These are phyloP conservation scores for Lichtheimia ramosa DNA, from an alignment of 371 early-diverging fungal species.

Conservation along the genomic window DNA sequence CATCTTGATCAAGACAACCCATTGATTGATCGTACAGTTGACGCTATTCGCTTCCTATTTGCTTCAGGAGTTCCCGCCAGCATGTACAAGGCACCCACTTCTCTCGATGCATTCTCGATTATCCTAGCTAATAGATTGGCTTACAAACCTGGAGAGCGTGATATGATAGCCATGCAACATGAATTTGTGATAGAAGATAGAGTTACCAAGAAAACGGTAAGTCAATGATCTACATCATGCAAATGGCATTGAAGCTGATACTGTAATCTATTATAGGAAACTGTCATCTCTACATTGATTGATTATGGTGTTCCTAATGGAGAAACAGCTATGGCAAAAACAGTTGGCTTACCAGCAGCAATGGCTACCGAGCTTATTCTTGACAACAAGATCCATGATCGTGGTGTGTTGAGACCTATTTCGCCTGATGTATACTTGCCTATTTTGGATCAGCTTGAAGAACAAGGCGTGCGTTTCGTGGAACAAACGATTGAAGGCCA, in stretches of 20 bases:
- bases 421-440: slow-evolving; percentile 76
- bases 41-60: slow-evolving; percentile 32
- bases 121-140: slow-evolving; percentile 69
- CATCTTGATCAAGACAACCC: no score
- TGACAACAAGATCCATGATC: slow-evolving; percentile 60
- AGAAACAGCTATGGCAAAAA: slow-evolving; percentile 90
- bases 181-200: slow-evolving; percentile 71
- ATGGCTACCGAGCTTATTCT: slow-evolving; percentile 84
- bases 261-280: slow-evolving; percentile 39
- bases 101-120: slow-evolving; percentile 78
- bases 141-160: slow-evolving; percentile 75
- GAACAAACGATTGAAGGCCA: slow-evolving; percentile 49
- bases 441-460: slow-evolving; percentile 70
- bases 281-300: slow-evolving; percentile 72
- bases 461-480: slow-evolving; percentile 68
- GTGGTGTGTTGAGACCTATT: slow-evolving; percentile 81
- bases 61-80: slow-evolving; percentile 6
- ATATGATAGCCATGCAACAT: slow-evolving; percentile 90
- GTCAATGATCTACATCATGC: neutral
- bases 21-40: slow-evolving; percentile 18
- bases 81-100: slow-evolving; percentile 6
- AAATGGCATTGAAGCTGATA: no score
- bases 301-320: slow-evolving; percentile 70
- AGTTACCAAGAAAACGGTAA: neutral
- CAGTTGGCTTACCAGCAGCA: slow-evolving; percentile 88